These are phyloP conservation scores for Globisporangium acanthophoron DNA, from an alignment of 352 stramenopile species.

Conservation along the genomic window DNA sequence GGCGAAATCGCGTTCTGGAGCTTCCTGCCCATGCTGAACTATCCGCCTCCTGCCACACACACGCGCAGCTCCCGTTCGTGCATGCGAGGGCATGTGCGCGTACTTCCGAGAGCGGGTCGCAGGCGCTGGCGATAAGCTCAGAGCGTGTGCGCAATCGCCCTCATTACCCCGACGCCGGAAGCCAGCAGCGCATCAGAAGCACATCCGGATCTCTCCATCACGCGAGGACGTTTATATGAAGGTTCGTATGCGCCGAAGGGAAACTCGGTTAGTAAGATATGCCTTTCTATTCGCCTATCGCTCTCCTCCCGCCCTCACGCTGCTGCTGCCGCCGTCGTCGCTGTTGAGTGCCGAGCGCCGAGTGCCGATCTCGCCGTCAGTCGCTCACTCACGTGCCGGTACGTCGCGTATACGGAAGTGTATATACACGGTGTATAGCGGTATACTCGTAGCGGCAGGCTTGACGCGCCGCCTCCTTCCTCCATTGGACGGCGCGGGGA, in stretches of 20 bases:
- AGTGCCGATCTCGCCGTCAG: background rate
- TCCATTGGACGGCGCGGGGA: background rate
- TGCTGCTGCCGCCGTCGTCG: no score
- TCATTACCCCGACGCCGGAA: background rate
- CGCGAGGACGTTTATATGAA: background rate
- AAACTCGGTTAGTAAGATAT: background rate
- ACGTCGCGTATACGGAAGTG: background rate
- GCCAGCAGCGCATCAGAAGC: background rate
- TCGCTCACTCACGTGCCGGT: background rate
- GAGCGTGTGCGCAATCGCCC: constrained; percentile 2
- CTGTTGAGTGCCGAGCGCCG: background rate
- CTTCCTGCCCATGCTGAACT: no score
- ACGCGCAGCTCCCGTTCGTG: no score
- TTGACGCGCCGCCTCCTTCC: background rate
- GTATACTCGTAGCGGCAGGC: background rate
- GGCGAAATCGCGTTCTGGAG: constrained; percentile 1
- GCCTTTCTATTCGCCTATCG: background rate
- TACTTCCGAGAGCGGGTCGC: background rate
- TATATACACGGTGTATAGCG: background rate
- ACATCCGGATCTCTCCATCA: background rate
- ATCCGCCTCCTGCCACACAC: no score
- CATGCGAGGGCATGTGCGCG: background rate
- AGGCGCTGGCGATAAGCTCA: constrained; percentile 12
- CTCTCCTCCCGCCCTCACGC: background rate
- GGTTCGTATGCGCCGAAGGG: background rate